These are phyloP conservation scores for Xerocomus spinulosus DNA, from an alignment of 768 basidiomycete genomes.

Conservation along the genomic window DNA sequence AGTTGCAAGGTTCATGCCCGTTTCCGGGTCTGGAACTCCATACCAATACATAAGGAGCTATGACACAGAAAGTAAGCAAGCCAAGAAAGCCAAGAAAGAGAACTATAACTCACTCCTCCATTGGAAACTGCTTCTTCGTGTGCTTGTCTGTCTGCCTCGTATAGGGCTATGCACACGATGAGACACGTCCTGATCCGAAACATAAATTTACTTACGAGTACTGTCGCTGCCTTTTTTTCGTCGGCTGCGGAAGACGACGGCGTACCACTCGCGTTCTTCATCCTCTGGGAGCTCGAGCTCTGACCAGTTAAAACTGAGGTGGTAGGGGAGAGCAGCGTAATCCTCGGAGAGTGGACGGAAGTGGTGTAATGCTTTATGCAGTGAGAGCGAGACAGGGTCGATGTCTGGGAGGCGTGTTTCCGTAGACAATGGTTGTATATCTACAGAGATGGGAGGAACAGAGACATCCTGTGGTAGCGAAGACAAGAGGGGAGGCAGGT, in stretches of 20 bases:
- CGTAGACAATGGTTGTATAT: conserved; percentile 51
- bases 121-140: conserved; percentile 91
- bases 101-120: conserved; percentile 59
- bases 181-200: not conserved
- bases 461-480: conserved; percentile 52
- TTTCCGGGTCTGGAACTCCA: conserved; percentile 69
- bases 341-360: conserved; percentile 57
- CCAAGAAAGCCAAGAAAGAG: conserved; percentile 2
- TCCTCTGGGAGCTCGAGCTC: conserved; percentile 62
- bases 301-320: conserved; percentile 84
- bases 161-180: conserved; percentile 51
- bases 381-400: conserved; percentile 74
- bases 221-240: conserved; percentile 69
- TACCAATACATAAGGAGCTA: conserved; percentile 94
- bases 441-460: conserved; percentile 19
- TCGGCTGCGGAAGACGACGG: conserved; percentile 83
- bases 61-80: not conserved
- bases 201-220: conserved; percentile 42
- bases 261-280: conserved; percentile 86
- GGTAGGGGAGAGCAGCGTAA: conserved; percentile 65
- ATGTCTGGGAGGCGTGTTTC: conserved; percentile 79
- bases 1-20: conserved; percentile 87
- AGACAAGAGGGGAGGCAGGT: conserved; percentile 82
- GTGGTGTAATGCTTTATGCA: conserved; percentile 80
- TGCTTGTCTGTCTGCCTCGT: conserved; percentile 80